phyloP scores from a whole-genome alignment of 345 rosid species.

The Eucalyptus coolabah region DNA sequence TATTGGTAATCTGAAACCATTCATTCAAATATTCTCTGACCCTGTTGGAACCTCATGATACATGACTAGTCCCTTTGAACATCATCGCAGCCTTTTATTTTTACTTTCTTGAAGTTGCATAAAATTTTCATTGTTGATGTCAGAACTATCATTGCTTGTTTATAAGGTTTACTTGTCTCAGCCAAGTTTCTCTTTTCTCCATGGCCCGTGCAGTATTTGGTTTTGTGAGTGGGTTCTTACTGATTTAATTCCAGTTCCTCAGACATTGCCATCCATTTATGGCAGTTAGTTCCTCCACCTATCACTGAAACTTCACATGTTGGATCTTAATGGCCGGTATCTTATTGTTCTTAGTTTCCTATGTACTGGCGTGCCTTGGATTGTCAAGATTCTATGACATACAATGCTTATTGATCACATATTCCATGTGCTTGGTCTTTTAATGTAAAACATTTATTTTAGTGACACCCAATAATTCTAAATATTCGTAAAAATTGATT shows the following conservation, averaged over 20 bases:
- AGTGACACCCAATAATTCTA: neutral
- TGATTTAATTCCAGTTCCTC: neutral
- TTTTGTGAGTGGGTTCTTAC: neutral
- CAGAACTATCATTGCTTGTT: neutral
- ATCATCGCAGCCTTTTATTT: neutral
- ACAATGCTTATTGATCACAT: neutral
- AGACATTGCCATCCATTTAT: neutral
- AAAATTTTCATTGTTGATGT: neutral
- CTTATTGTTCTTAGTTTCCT: neutral
- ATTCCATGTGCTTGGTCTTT: neutral
- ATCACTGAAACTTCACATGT: neutral
- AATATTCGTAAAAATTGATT: neutral
- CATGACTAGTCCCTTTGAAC: neutral
- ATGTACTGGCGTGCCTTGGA: neutral
- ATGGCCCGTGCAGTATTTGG: neutral
- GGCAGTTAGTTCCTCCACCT: neutral
- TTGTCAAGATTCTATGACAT: neutral
- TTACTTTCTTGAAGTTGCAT: neutral
- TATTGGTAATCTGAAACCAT: neutral
- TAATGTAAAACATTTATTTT: neutral
- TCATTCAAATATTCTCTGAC: neutral
- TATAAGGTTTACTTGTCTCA: neutral
- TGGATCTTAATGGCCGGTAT: neutral
- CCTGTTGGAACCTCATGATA: neutral
- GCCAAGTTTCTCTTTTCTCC: neutral